phyloP scores from a whole-genome alignment of 2,329 filamentous ascomycete genomes.

The Phaeophleospora eucalypticola region DNA sequence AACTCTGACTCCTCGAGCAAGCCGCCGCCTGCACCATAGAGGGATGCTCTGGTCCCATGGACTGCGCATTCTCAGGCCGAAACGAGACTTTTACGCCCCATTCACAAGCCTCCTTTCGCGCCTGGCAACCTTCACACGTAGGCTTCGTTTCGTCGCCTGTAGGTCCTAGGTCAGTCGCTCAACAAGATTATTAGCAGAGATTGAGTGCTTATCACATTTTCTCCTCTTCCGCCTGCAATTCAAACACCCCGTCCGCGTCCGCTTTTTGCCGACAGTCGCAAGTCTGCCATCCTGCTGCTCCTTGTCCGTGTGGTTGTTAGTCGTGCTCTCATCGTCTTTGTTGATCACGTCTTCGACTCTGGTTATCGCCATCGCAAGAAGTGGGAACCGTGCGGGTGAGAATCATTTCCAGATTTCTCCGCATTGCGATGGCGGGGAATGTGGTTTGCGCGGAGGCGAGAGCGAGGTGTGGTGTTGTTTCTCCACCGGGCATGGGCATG shows the following conservation, averaged over 20 bases:
- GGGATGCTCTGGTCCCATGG: conserved; percentile 28
- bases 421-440: not conserved
- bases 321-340: conserved; percentile 4
- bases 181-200: too few relatives aligned
- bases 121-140: conserved; percentile 30
- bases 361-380: conserved; percentile 12
- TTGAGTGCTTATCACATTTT: conserved; percentile 33
- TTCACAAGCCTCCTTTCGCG: conserved; percentile 29
- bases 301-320: not conserved
- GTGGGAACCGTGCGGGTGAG: not conserved
- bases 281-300: conserved; percentile 18
- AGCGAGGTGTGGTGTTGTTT: too few relatives aligned
- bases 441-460: too few relatives aligned
- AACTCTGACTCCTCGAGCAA: conserved; percentile 13
- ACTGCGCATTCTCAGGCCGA: conserved; percentile 29
- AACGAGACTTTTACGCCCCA: conserved; percentile 30
- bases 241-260: conserved; percentile 33
- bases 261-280: conserved; percentile 26
- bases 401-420: not conserved
- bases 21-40: conserved; percentile 27
- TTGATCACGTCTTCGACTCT: conserved; percentile 8
- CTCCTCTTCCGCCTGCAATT: conserved; percentile 33
- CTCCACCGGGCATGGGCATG: not conserved
- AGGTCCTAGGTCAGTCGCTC: not conserved
- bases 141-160: conserved; percentile 32